Percentiles rank a stretch among this genome's conserved stretches.
Conservation (phyloP, 345 rosid species). For the Laguncularia racemosa region DNA sequence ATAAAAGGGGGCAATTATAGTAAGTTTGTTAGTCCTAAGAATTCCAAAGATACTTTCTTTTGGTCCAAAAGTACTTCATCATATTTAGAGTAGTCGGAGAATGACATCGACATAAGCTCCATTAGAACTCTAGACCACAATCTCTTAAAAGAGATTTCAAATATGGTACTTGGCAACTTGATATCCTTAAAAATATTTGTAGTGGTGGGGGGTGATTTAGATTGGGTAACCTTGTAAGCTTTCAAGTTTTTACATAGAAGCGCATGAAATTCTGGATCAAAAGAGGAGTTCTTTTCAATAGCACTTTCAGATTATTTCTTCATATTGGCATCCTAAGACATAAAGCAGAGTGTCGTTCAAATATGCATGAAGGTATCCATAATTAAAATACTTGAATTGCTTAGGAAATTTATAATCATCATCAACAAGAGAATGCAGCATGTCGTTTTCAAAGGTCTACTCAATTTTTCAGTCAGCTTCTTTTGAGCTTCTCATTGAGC, state of each 20-base stretch:
- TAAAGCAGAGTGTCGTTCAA: conserved; percentile 32
- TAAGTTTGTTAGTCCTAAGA: conserved; percentile 43
- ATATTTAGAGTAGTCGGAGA: conserved; percentile 48
- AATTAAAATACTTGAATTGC: conserved; percentile 36
- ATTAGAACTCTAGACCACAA: conserved; percentile 46
- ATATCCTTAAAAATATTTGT: conserved; percentile 34
- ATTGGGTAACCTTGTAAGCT: conserved; percentile 36
- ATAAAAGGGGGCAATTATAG: conserved; percentile 59
- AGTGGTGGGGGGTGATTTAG: conserved; percentile 32
- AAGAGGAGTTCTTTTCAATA: conserved; percentile 16
- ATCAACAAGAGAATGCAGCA: conserved; percentile 27
- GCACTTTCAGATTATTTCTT: conserved; percentile 13
- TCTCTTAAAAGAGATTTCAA: conserved; percentile 50
- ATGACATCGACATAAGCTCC: conserved; percentile 50
- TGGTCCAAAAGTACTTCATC: conserved; percentile 30
- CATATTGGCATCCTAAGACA: conserved; percentile 31
- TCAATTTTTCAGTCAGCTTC: conserved; percentile 27
- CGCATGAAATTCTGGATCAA: conserved; percentile 28
- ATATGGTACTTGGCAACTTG: conserved; percentile 42
- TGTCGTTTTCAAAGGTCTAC: conserved; percentile 19
- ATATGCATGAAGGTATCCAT: conserved; percentile 41
- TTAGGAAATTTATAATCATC: conserved; percentile 34
- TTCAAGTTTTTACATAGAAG: conserved; percentile 47
- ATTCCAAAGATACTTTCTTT: conserved; percentile 43
- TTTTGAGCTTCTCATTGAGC: no score